These are phyloP conservation scores for Phoenix roebelenii DNA, from an alignment of 176 grass and related monocot genomes.

Conservation along the genomic window DNA sequence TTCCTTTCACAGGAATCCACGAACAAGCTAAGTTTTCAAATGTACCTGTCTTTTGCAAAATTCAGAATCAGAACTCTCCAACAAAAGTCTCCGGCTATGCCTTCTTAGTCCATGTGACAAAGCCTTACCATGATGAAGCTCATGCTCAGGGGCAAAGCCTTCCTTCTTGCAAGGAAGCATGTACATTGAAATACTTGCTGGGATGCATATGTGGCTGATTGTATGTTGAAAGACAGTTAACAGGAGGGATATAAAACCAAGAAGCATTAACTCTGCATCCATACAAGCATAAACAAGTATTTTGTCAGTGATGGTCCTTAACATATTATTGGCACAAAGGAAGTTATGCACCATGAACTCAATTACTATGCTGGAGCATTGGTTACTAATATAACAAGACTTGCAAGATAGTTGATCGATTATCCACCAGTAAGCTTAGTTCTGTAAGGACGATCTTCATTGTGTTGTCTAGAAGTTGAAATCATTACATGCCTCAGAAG, in stretches of 20 bases:
- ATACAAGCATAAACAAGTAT: background rate
- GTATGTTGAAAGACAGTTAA: slow-evolving; percentile 17
- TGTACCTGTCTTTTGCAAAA: slow-evolving; percentile 11
- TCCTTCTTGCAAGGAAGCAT: slow-evolving; percentile 27
- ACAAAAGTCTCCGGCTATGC: slow-evolving; percentile 13
- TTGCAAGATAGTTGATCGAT: too few relatives aligned
- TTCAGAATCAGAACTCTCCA: background rate
- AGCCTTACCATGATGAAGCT: background rate
- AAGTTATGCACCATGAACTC: too few relatives aligned
- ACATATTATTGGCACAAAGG: too few relatives aligned
- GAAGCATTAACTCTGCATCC: slow-evolving; percentile 26
- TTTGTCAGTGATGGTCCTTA: too few relatives aligned
- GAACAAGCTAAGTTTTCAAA: too few relatives aligned
- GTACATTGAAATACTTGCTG: background rate
- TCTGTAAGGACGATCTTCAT: too few relatives aligned
- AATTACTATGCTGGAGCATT: too few relatives aligned
- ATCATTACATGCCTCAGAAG: too few relatives aligned
- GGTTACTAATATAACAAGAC: too few relatives aligned
- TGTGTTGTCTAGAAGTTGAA: too few relatives aligned
- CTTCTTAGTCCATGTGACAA: background rate
- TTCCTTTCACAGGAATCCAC: too few relatives aligned
- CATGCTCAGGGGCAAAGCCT: slow-evolving; percentile 1
- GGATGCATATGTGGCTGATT: slow-evolving; percentile 13
- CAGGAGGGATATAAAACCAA: slow-evolving; percentile 24
- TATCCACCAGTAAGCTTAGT: too few relatives aligned